Evolutionary conservation across 371 early-diverging fungal genomes (phyloP).

Genomic region (Batkoa obscura): DNA sequence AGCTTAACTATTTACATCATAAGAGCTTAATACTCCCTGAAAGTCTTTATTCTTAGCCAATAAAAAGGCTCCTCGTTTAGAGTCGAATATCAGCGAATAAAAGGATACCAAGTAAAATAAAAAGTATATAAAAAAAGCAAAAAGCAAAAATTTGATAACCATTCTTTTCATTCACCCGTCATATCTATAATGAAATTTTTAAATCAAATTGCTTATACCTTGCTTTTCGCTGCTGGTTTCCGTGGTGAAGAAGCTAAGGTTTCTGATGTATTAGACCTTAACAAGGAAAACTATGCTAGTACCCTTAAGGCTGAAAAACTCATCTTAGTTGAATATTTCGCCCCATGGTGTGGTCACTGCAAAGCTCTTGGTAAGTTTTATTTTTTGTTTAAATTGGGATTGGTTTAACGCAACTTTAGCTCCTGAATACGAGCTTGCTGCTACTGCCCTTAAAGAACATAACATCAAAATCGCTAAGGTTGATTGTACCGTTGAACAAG

Average conservation of each 20-base stretch:
- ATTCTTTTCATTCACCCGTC: no score
- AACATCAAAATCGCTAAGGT: slow-evolving; percentile 73
- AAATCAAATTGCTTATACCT: not conserved
- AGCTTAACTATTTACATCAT: no score
- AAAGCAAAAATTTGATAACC: no score
- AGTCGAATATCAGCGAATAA: no score
- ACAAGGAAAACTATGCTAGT: slow-evolving; percentile 34
- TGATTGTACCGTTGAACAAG: slow-evolving; percentile 78
- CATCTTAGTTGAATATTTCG: slow-evolving; percentile 84
- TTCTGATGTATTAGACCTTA: slow-evolving; percentile 54
- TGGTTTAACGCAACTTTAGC: slow-evolving; percentile 22
- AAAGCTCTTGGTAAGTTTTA: slow-evolving; percentile 43
- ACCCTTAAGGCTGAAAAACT: slow-evolving; percentile 34
- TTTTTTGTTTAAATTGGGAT: not conserved
- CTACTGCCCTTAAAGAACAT: slow-evolving; percentile 48
- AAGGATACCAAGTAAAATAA: no score
- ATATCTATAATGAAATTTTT: slow-evolving; percentile 1
- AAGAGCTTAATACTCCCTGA: no score
- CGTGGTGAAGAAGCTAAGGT: slow-evolving; percentile 11
- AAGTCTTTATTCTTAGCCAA: no score
- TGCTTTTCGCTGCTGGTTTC: slow-evolving; percentile 4
- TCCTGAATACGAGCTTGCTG: slow-evolving; percentile 83
- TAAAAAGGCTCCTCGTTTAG: no score
- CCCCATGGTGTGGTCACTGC: slow-evolving; percentile 93
- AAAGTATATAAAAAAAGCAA: no score